Evolutionary conservation across 371 early-diverging fungal species (phyloP), one percentile per base, ranked within the genome.

Genomic region (Spraguea lophii): DNA sequence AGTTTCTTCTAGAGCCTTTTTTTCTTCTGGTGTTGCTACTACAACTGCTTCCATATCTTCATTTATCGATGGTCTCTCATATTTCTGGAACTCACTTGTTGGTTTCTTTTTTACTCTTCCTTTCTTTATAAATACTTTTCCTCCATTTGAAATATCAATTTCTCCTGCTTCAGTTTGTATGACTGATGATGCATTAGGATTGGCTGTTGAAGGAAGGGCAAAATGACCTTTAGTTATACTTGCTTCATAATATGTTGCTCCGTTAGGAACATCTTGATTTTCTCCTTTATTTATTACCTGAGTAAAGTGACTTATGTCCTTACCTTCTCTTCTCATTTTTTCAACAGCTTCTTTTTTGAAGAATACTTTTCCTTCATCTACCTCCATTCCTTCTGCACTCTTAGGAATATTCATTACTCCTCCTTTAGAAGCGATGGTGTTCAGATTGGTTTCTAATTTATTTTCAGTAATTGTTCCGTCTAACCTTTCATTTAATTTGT

Each of bases 381-480:
- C 52, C 16, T 43, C 16, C 12, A 62, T 25, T 24, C 46, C 30
- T 16, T 57, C 25, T 26, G 56, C 57, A 9, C 57, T 61, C 17
- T 56, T 56, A 26, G 63, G 59, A 13, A 59, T 38, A 52, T 69
- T 59, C 3, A 59, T 43, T 43, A 19, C 52, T 30, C 61, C 59
- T 19, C 58, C 34, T 16, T 32, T 20, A 17, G 54, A 37, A 25
- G 59, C 43, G 10, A 69, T 43, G 6, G 47, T 46, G 21, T 58
- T 61, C n/a, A 69, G 54, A 6, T 58, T 61, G 32, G 47, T 57
- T 30, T 69, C 51, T 7, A 57, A 47, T 15, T 19, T 15, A 1
- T 35, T 36, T n/a, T 38, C 40, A 27, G 54, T 59, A 22, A 64
- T 54, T 54, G 45, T 64, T 21, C 63, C 63, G 36, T 63, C 63